These are phyloP conservation scores for Ascochyta viciae-villosae DNA, from an alignment of 2,329 filamentous ascomycete species.

Conservation along the genomic window DNA sequence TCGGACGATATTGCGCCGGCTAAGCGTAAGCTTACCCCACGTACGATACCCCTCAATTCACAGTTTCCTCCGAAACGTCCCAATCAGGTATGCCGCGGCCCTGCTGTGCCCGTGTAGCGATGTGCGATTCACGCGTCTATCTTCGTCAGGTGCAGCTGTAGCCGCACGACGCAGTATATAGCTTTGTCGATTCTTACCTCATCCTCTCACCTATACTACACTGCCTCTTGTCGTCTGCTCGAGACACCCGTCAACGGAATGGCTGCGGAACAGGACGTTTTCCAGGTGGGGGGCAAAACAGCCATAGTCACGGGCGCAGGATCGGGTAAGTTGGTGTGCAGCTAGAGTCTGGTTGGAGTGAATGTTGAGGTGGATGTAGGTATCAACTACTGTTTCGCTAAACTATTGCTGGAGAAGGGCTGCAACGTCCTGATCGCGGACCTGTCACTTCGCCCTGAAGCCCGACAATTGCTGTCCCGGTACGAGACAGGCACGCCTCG, in stretches of 20 bases:
- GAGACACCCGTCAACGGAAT: not conserved
- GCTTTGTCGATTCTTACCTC: too few species aligned
- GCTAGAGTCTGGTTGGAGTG: not conserved
- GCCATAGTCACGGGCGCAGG: slow-evolving; percentile 59
- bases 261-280: not conserved
- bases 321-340: slow-evolving; percentile 31
- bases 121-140: not conserved
- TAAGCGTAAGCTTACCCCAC: slow-evolving; percentile 25
- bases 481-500: slow-evolving; percentile 41
- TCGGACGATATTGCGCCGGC: slow-evolving; percentile 11
- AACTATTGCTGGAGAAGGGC: slow-evolving; percentile 52
- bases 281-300: slow-evolving; percentile 52
- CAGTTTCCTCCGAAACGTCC: not conserved
- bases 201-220: too few species aligned
- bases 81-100: slow-evolving; percentile 21
- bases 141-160: not conserved
- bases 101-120: not conserved
- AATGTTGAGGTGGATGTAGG: slow-evolving; percentile 38
- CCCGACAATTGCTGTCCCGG: slow-evolving; percentile 51
- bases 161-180: not conserved
- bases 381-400: slow-evolving; percentile 57
- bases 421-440: slow-evolving; percentile 60
- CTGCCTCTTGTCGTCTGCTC: too few species aligned
- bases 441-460: slow-evolving; percentile 56
- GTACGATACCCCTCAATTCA: slow-evolving; percentile 21